Base-by-base conservation (phyloP, 2,329 filamentous ascomycete genomes). In the Penicillium polonicum region DNA sequence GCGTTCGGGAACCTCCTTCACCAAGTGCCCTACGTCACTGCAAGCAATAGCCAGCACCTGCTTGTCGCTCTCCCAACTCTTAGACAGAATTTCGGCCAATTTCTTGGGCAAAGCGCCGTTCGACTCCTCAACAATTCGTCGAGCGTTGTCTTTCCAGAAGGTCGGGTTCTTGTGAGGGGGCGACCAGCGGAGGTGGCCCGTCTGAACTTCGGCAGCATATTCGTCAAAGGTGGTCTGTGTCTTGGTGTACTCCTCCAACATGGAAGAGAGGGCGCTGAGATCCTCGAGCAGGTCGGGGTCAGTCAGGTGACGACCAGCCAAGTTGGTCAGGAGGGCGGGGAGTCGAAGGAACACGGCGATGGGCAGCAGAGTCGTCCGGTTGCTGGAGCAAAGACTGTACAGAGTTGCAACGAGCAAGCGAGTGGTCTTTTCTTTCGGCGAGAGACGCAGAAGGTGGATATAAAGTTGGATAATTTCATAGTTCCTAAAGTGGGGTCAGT, bases 361-460 rank as follows among this genome's bases (percentile, higher is more conserved):
- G 8, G 93, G 92, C 55, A 97, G 87, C 45, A 88, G 79, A 23
- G 79, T 82, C 35, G 74, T 88, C 77, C 73, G 89, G 83, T 83
- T 89, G 79, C 78, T 85, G 75, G 81, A 91, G 38, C 97, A 85
- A 44, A 99, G 86, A 76, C 96, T 97, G 73, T 89, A 85, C 41
- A 99, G 84, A 8, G 93, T 97, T 10, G 92, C 92, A 44, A 97
- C 83, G 45, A 97, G 85, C 53, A 99, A 83, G 31, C 94, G 88
- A 0, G 93, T 97, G 1, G 93, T 97, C 82, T 99, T 99, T 74
- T 97, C 94, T 76, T 99, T 99, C 44, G 93, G 92, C 2, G 94
- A 97, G 42, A 96, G 82, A 54, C 92, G 89, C 55, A 99, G 82
- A 38, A 99, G 87, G 65, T 95, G 90, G n/a, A 90, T 92, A 75